Evolutionary conservation across 2,329 filamentous ascomycete species (phyloP).

Genomic region (Colletotrichum salicis): DNA sequence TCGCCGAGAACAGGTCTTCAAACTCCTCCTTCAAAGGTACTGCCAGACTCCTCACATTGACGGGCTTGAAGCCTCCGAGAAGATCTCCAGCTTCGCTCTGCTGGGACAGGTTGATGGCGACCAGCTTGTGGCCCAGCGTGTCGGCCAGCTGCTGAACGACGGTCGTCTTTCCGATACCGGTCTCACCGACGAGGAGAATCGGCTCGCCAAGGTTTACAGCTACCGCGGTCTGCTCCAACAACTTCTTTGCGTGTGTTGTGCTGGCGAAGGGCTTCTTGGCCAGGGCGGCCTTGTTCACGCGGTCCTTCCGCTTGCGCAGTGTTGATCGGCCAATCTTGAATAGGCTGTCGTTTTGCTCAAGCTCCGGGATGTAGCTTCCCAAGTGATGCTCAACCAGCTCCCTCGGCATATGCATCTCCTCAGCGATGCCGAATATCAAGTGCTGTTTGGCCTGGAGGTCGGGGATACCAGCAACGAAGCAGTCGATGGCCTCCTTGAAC

Average conservation of each 20-base stretch:
- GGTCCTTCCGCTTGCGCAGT: slow-evolving; percentile 66
- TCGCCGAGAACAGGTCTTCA: slow-evolving; percentile 85
- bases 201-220: slow-evolving; percentile 88
- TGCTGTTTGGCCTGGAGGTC: slow-evolving; percentile 68
- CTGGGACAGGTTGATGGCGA: slow-evolving; percentile 95
- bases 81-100: slow-evolving; percentile 98
- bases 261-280: slow-evolving; percentile 82
- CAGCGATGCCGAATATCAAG: slow-evolving; percentile 78
- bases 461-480: slow-evolving; percentile 85
- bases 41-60: slow-evolving; percentile 87
- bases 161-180: slow-evolving; percentile 97
- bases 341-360: slow-evolving; percentile 69
- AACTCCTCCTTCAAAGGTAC: slow-evolving; percentile 95
- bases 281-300: slow-evolving; percentile 60
- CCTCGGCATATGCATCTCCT: slow-evolving; percentile 87
- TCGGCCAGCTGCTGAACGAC: slow-evolving; percentile 92
- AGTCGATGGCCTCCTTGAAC: slow-evolving; percentile 93
- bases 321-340: slow-evolving; percentile 74
- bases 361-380: slow-evolving; percentile 74
- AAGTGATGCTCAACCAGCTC: slow-evolving; percentile 85
- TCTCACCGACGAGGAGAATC: slow-evolving; percentile 95
- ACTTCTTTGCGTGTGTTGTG: slow-evolving; percentile 83
- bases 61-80: slow-evolving; percentile 94
- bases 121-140: slow-evolving; percentile 84
- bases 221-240: slow-evolving; percentile 89